Conservation (phyloP, 2,329 filamentous ascomycete species). For the Raffaelea deltoideospora region DNA sequence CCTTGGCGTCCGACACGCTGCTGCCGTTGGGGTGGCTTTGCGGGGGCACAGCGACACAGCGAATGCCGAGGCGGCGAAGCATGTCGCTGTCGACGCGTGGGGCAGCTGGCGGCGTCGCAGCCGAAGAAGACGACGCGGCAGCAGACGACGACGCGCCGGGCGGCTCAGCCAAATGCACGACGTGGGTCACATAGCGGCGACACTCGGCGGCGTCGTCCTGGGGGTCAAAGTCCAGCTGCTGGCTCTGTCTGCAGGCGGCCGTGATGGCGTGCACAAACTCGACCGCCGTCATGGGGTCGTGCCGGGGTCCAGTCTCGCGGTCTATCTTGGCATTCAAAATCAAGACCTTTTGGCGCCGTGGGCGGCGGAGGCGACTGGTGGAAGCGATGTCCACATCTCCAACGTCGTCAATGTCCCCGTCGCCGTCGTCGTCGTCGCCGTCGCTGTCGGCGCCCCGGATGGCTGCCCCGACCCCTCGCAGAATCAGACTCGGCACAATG, state of each 20-base stretch:
- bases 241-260: conserved; percentile 56
- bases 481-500: conserved; percentile 66
- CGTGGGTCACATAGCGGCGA: conserved; percentile 61
- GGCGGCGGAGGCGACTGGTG: no score
- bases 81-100: no score
- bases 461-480: conserved; percentile 56
- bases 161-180: conserved; percentile 59
- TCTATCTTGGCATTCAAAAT: conserved; percentile 76
- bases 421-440: conserved; percentile 51
- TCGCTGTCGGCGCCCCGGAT: conserved; percentile 24
- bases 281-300: conserved; percentile 49
- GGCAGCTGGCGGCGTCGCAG: no score
- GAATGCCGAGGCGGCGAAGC: conserved; percentile 54
- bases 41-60: conserved; percentile 47
- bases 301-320: conserved; percentile 66
- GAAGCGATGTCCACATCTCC: not conserved
- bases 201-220: conserved; percentile 30
- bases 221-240: conserved; percentile 26
- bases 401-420: conserved; percentile 13
- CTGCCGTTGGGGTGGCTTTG: conserved; percentile 29
- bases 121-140: no score
- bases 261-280: conserved; percentile 76
- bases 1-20: not conserved
- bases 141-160: not conserved
- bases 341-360: conserved; percentile 52